Evolutionary conservation across 139 green algal genomes (phyloP).

Genomic region (Helicosporidium sp.): DNA sequence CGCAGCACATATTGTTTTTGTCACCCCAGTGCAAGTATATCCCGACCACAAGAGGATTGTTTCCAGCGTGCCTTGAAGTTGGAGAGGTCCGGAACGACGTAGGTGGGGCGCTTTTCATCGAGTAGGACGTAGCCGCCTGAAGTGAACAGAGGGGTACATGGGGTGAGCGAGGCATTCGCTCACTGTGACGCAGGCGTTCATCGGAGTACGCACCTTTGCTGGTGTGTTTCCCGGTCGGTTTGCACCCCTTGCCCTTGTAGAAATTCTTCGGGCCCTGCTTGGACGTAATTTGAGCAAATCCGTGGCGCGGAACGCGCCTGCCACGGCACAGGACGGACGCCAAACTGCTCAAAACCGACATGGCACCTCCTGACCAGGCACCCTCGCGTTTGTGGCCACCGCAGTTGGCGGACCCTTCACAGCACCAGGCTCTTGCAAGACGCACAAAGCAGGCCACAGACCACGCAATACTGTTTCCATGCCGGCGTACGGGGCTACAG

Average conservation of each 20-base stretch:
- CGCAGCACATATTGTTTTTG: constrained; percentile 19
- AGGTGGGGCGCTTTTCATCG: constrained; percentile 4
- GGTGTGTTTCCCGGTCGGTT: constrained; percentile 23
- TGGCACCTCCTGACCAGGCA: neutral
- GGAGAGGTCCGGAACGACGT: neutral
- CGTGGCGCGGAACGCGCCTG: constrained; percentile 12
- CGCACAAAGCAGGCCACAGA: neutral
- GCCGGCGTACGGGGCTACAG: no score
- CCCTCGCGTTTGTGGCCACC: neutral
- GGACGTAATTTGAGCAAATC: constrained; percentile 23
- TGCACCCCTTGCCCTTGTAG: constrained; percentile 37
- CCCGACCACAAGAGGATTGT: no score
- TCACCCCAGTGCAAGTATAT: no score
- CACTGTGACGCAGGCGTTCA: no score
- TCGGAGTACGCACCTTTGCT: constrained; percentile 26
- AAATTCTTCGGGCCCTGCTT: constrained; percentile 24
- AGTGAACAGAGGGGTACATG: neutral
- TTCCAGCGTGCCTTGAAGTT: neutral
- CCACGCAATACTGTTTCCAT: no score
- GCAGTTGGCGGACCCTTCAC: neutral
- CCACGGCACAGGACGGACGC: constrained; percentile 3
- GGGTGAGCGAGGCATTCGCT: neutral
- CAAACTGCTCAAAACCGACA: constrained; percentile 7
- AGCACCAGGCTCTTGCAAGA: neutral
- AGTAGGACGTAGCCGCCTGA: neutral